Conservation (phyloP, 371 early-diverging fungal genomes). For the Circinella minor region DNA sequence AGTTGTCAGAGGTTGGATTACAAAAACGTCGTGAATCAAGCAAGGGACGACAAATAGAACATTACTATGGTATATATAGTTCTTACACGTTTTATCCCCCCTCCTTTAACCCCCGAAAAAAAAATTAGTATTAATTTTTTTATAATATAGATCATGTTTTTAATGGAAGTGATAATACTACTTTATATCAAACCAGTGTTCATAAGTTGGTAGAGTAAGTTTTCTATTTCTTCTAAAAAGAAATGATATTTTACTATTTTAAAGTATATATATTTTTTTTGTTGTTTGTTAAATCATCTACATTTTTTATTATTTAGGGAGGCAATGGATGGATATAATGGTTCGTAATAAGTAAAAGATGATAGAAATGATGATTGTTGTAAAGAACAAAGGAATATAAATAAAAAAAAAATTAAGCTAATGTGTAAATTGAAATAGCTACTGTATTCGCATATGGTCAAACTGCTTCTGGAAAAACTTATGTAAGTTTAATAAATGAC, state of each 20-base stretch:
- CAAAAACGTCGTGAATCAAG: slow-evolving; percentile 13
- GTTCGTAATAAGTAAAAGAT: slow-evolving; percentile 6
- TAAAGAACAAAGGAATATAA: not conserved
- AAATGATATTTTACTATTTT: too few species aligned
- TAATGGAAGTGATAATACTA: slow-evolving; percentile 17
- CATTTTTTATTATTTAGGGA: slow-evolving; percentile 5
- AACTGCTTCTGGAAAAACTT: slow-evolving; percentile 86
- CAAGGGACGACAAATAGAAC: slow-evolving; percentile 19
- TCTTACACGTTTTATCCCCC: not conserved
- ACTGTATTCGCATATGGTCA: slow-evolving; percentile 84
- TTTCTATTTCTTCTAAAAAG: too few species aligned
- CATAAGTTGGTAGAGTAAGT: slow-evolving; percentile 33
- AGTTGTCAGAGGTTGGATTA: slow-evolving; percentile 13
- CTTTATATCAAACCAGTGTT: slow-evolving; percentile 19
- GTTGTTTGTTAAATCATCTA: not conserved
- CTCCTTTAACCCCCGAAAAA: too few species aligned
- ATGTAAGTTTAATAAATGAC: slow-evolving; percentile 29
- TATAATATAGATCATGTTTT: slow-evolving; percentile 18
- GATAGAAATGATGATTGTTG: not conserved
- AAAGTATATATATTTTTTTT: not conserved
- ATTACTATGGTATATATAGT: slow-evolving; percentile 16
- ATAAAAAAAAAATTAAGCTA: too few species aligned
- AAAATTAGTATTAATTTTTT: not conserved
- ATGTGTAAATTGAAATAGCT: slow-evolving; percentile 34
- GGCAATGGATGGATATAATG: slow-evolving; percentile 28